Evolutionary conservation across 176 grass and related monocot species (phyloP).

Genomic region (Zizania latifolia): DNA sequence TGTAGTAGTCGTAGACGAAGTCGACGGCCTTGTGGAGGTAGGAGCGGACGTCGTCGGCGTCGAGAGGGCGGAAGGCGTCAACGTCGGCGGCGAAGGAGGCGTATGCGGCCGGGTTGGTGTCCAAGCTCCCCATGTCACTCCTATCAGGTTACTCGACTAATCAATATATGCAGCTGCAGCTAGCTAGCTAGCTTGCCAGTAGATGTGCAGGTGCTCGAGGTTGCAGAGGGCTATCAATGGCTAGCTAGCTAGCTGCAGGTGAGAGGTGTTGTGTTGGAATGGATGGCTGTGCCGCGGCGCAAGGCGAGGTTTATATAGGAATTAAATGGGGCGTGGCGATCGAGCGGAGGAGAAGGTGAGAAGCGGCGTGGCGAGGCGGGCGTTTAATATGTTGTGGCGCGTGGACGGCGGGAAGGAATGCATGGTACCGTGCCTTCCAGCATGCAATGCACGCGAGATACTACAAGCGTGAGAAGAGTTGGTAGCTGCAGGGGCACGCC

Average conservation of each 20-base stretch:
- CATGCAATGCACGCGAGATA: no score
- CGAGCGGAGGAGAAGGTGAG: fast-evolving
- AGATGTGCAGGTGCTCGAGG: no score
- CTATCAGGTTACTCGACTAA: no score
- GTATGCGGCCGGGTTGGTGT: background rate
- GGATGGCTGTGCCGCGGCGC: background rate
- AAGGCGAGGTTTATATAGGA: conserved; percentile 19
- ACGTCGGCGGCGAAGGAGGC: background rate
- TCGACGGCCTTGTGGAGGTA: conserved; percentile 40
- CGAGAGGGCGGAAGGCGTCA: conserved; percentile 20
- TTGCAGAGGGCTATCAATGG: no score
- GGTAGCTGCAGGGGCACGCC: no score
- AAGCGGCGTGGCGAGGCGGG: conserved; percentile 18
- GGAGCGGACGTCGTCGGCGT: conserved; percentile 32
- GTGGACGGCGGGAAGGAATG: no score
- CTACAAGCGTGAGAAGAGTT: no score
- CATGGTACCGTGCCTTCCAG: no score
- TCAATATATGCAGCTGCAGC: background rate
- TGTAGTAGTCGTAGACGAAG: conserved; percentile 57
- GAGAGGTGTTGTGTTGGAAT: background rate
- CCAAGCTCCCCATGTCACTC: conserved; percentile 36
- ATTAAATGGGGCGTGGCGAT: background rate
- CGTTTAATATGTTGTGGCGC: conserved; percentile 2
- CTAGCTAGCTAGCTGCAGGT: background rate
- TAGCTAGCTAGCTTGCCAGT: background rate